Conservation (phyloP, 2,329 filamentous ascomycete species). For the Canariomyces notabilis region DNA sequence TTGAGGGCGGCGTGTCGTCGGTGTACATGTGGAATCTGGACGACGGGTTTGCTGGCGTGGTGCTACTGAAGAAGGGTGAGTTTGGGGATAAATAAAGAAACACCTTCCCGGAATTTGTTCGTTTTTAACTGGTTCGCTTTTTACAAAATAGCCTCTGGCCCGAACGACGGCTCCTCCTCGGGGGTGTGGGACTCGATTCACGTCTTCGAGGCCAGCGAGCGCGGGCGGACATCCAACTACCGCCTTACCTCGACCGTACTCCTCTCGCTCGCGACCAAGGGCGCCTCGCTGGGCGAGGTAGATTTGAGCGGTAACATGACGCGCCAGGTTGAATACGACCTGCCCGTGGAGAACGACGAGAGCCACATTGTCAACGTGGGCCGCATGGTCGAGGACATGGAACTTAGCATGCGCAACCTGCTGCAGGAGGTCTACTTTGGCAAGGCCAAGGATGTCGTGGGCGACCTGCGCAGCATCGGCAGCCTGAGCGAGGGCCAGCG, state of each 20-base stretch:
- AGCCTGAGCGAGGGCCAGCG: conserved; percentile 78
- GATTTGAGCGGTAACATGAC: conserved; percentile 98
- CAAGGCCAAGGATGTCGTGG: conserved; percentile 97
- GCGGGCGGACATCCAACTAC: conserved; percentile 88
- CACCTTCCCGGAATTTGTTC: neutral
- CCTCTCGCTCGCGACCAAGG: conserved; percentile 70
- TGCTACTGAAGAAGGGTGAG: conserved; percentile 88
- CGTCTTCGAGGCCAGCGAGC: conserved; percentile 94
- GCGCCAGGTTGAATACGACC: conserved; percentile 86
- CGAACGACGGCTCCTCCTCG: conserved; percentile 56
- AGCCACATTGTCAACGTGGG: conserved; percentile 96
- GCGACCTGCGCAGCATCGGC: conserved; percentile 82
- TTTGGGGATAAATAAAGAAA: conserved; percentile 16
- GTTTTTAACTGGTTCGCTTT: too few species aligned
- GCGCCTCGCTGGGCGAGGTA: conserved; percentile 68
- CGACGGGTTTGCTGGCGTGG: conserved; percentile 94
- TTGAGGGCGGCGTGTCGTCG: conserved; percentile 90
- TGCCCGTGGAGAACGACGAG: conserved; percentile 82
- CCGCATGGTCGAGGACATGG: conserved; percentile 95
- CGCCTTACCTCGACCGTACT: conserved; percentile 97
- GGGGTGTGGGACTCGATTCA: conserved; percentile 98
- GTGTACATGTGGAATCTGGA: conserved; percentile 99
- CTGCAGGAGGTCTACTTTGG: conserved; percentile 99
- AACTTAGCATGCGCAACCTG: conserved; percentile 97
- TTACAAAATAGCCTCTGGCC: conserved; percentile 64